Evolutionary conservation across 2,329 filamentous ascomycete species (phyloP), one percentile per base, ranked within the genome.

Genomic region (Aspergillus luchuensis): DNA sequence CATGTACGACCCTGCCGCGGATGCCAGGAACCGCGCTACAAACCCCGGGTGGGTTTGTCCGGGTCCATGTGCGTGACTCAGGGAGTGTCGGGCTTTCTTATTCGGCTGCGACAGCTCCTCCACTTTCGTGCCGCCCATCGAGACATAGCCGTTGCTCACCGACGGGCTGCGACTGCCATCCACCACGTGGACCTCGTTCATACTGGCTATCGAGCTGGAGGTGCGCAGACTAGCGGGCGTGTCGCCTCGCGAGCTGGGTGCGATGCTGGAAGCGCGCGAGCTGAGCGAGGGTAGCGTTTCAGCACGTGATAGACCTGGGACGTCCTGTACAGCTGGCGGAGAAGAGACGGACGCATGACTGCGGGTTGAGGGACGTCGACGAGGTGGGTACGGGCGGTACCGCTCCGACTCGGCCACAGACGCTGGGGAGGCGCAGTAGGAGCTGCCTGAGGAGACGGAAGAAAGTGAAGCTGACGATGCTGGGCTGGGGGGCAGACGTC

Each of bases 261-360:
- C 75, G 11, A 77, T 57, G 52, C 79, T 81, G 21, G 79, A 80
- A 1, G 78, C 78, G 30, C 78, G 74, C 30, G 79, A 80, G 67
- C 74, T 75, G 30, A 78, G 66, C 4, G 77, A 78, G 57, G 72
- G 76, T 43, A 73, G 71, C 4, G 77, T 79, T 58, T 78, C 75
- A 1, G 76, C 74, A 25, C 76, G 75, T 1, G 78, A 78, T 3
- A 81, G 71, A 2, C 68, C 67, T 4, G 79, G 79, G 0, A 81
- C 73, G 60, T 81, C 79, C 23, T 74, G 73, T 48, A 80, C 63
- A 2, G 78, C 80, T 5, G 79, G 77, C 3, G 78, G 79, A 8
- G 79, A 81, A 54, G 75, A 45, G 10, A 45, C 74, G 2, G 78
- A 79, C 4, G 74, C 74, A 21, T 69, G 68, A 19, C 69, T 64